These are phyloP conservation scores for Chlorella sp. DNA, from an alignment of 139 green algal species.

Conservation along the genomic window DNA sequence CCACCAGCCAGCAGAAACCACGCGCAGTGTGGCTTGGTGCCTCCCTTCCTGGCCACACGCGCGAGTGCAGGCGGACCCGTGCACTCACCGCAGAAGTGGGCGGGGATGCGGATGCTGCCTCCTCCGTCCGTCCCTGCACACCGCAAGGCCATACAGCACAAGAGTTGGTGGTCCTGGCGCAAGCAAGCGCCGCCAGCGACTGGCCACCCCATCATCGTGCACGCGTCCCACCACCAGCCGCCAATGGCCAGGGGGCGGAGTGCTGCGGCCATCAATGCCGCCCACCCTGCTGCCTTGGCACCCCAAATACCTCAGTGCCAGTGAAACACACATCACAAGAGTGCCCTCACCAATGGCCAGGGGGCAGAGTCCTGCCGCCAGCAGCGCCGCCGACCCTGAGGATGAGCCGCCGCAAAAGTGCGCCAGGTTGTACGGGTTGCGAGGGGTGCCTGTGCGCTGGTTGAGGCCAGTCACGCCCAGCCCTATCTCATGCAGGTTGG, in stretches of 20 bases:
- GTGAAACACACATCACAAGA: not conserved
- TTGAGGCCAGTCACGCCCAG: slow-evolving; percentile 32
- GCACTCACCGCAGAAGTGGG: slow-evolving; percentile 74
- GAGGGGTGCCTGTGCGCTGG: slow-evolving; percentile 31
- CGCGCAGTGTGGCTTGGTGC: too few relatives aligned
- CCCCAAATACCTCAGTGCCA: not conserved
- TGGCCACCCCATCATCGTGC: not conserved
- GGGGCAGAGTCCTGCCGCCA: slow-evolving; percentile 67
- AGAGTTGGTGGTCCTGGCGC: not conserved
- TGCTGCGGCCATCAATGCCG: too few relatives aligned
- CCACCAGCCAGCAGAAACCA: too few relatives aligned
- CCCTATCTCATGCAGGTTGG: not conserved
- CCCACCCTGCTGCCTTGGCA: too few relatives aligned
- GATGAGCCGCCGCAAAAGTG: slow-evolving; percentile 46
- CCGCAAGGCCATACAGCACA: not conserved
- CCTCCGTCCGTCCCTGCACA: slow-evolving; percentile 61
- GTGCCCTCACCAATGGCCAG: slow-evolving; percentile 59
- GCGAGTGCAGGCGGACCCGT: too few relatives aligned
- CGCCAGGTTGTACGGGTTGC: slow-evolving; percentile 52
- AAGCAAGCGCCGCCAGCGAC: not conserved
- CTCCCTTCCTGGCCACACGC: too few relatives aligned
- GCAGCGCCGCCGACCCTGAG: slow-evolving; percentile 51
- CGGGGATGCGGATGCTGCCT: slow-evolving; percentile 76
- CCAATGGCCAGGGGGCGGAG: slow-evolving; percentile 1
- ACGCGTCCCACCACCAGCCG: too few relatives aligned